Evolutionary conservation across 345 rosid species (phyloP), one percentile per base, ranked within the genome.

Genomic region (Rhizophora apiculata): DNA sequence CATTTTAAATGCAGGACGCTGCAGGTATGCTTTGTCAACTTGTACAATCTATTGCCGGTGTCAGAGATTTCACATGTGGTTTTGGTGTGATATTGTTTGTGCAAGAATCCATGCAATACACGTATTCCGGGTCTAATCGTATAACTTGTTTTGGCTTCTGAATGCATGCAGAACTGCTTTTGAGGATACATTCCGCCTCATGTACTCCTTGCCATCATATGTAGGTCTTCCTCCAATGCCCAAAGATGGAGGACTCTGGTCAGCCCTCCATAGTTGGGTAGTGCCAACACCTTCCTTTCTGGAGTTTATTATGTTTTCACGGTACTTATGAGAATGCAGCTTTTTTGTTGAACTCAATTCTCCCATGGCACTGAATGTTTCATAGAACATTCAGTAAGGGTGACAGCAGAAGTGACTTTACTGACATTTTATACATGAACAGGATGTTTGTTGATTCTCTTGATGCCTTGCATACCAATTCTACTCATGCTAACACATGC

Each of bases 361-460:
- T 57, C 32, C 32, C 27, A 60, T 43, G 39, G 18, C 63, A 19
- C n/a, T 27, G 24, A 29, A 30, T 64, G 36, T 56, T 26, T 16
- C 56, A 29, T 36, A 5, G 8, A 36, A 36, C 43, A 36, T 36
- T 36, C 43, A 8, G 43, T 36, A 19, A 43, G 56, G 60, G 62
- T 51, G 20, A 49, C 19, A 30, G 30, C 24, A 5, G 21, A 4
- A 7, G 13, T 62, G 30, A 19, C 49, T 54, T 43, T 16, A 27
- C 60, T 69, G 36, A 64, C 55, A 43, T 31, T 65, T 31, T 57
- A 19, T 19, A 55, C 49, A 64, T 63, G 51, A 70, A 37, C 90
- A 95, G 99, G 84, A 92, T 95, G 92, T 92, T 95, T 80, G 83
- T 79, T 1, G 99, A 95, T 82, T 90, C 99, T 67, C 87, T 95